Evolutionary conservation across 768 basidiomycete genomes (phyloP), one percentile per base, ranked within the genome.

Genomic region (Suillus placidus): DNA sequence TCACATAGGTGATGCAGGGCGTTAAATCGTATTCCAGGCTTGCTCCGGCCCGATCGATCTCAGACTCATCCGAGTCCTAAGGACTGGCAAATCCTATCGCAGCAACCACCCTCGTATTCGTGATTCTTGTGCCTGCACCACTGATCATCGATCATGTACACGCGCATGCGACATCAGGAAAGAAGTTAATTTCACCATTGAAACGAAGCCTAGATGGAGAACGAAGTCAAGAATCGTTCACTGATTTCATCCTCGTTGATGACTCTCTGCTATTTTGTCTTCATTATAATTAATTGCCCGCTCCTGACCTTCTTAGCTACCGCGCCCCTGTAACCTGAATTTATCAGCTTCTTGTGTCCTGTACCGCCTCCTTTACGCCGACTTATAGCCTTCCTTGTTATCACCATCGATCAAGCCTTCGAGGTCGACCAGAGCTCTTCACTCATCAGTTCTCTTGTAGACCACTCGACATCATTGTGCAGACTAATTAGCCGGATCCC

Each of bases 321-420:
- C 23, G 35, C 30, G 18, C 38, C 57, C 57, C 57, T 60, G 57
- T 38, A 58, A 40, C 18, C 57, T 58, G 26, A 58, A 37, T 60
- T 30, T 26, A 60, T 60, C 38, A 40, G 57, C 35, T 38, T 57
- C 56, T 38, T 18, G 56, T 10, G 3, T 34, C 23, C 6, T 30
- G 18, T 40, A 12, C 26, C 18, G 58, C 58, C 40, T 32, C 58
- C 42, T 26, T 60, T 40, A 3, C 30, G 18, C 58, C 58, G 26
- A 60, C 30, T 30, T 42, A 20, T 10, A 42, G 16, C 32, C 58
- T 60, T 60, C 54, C 54, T 55, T 60, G 30, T 60, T 60, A 42
- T 60, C 58, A 60, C 26, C 23, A 60, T 60, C 58, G 26, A 42
- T 60, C 38, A 30, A 5, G 10, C 2, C 57, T 60, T 58, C 52